These are phyloP conservation scores for Fraxinus albicans DNA, from an alignment of 305 asterid genomes.

Conservation along the genomic window DNA sequence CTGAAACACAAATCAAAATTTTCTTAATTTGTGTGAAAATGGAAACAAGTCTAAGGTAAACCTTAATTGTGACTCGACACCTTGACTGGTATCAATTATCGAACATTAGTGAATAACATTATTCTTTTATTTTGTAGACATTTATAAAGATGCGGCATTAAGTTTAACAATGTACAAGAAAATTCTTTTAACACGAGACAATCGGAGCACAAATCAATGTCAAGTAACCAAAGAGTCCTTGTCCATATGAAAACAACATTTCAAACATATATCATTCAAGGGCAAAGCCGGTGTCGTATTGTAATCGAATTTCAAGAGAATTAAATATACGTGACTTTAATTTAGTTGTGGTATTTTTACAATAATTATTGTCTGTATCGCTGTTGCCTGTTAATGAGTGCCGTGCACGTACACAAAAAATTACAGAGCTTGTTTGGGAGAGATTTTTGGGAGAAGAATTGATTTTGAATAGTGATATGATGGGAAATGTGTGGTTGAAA, in stretches of 20 bases:
- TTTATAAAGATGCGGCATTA: neutral
- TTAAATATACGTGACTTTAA: neutral
- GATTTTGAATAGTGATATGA: too few relatives aligned
- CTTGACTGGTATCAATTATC: too few relatives aligned
- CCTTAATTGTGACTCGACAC: neutral
- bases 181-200: neutral
- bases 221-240: neutral
- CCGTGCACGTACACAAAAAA: neutral
- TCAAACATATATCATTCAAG: neutral
- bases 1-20: too few relatives aligned
- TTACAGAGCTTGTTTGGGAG: too few relatives aligned
- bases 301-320: neutral
- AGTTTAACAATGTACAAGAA: neutral
- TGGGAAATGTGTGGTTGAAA: too few relatives aligned
- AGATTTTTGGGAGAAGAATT: too few relatives aligned
- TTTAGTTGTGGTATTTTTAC: neutral
- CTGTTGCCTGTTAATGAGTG: neutral
- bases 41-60: too few relatives aligned
- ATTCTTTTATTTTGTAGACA: neutral
- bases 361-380: neutral
- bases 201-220: neutral
- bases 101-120: neutral
- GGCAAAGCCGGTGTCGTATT: neutral
- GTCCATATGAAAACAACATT: neutral
- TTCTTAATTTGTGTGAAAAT: too few relatives aligned